Evolutionary conservation across 78 protist species (phyloP).

Genomic region (Polysphondylium violaceum): DNA sequence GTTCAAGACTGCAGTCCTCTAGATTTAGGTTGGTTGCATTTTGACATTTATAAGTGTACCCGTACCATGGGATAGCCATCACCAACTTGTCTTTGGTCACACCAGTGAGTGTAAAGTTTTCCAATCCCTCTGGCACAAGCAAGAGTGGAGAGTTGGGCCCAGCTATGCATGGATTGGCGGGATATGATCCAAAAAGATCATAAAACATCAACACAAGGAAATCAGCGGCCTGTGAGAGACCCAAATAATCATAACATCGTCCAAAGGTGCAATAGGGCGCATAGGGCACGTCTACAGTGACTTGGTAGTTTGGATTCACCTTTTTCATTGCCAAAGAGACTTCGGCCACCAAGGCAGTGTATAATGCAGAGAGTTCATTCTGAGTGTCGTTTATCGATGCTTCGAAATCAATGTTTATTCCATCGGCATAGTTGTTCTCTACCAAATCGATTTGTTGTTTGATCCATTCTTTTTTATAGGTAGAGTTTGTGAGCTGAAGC

Average conservation of each 20-base stretch:
- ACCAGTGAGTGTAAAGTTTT: conserved; percentile 34
- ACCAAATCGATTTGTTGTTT: conserved; percentile 12
- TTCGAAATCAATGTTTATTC: conserved; percentile 74
- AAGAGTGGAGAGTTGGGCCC: conserved; percentile 63
- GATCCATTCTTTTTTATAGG: conserved; percentile 30
- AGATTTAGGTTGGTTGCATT: not conserved
- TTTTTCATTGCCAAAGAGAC: conserved; percentile 19
- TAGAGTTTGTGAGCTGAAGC: not conserved
- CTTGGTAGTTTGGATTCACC: conserved; percentile 32
- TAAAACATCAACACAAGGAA: conserved; percentile 76
- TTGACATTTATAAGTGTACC: conserved; percentile 15
- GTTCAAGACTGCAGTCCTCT: too few species aligned
- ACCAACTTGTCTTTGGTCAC: conserved; percentile 31
- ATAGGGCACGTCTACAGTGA: conserved; percentile 80
- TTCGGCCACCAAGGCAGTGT: conserved; percentile 32
- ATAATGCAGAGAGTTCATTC: not conserved
- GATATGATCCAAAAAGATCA: conserved; percentile 58
- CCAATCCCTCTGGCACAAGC: conserved; percentile 19
- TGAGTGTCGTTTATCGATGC: not conserved
- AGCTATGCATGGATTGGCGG: conserved; percentile 44
- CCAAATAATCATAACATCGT: conserved; percentile 54
- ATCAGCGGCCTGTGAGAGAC: conserved; percentile 69
- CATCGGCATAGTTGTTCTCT: conserved; percentile 10
- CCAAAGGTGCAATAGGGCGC: conserved; percentile 54
- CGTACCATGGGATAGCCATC: conserved; percentile 85